Evolutionary conservation across 106 monocot species (phyloP).

Genomic region (Vanilla planifolia): DNA sequence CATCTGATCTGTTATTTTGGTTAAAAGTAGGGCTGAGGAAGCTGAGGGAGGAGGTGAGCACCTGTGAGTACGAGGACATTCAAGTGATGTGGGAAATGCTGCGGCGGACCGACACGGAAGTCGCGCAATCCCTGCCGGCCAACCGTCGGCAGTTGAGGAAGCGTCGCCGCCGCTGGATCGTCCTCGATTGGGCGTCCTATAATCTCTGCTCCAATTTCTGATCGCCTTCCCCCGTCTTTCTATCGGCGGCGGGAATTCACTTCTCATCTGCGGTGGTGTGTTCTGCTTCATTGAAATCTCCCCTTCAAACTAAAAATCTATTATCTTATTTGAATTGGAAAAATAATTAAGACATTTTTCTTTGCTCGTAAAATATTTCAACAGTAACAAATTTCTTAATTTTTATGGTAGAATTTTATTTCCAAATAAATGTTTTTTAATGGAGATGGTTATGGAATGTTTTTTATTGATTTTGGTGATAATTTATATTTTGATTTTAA

Average conservation of each 20-base stretch:
- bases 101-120: slow-evolving; percentile 7
- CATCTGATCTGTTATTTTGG: neutral
- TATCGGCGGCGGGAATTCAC: too few relatives aligned
- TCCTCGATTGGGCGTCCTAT: slow-evolving; percentile 3
- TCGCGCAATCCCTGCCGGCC: neutral
- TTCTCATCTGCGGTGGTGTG: too few relatives aligned
- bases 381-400: neutral
- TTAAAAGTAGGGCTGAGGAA: slow-evolving; percentile 5
- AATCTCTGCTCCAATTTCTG: slow-evolving; percentile 7
- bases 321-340: neutral
- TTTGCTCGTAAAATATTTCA: neutral
- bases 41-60: slow-evolving; percentile 33
- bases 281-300: too few relatives aligned
- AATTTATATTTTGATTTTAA: too few relatives aligned
- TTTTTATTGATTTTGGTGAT: too few relatives aligned
- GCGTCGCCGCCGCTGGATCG: neutral
- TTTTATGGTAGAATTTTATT: neutral
- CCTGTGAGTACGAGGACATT: slow-evolving; percentile 44
- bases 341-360: neutral
- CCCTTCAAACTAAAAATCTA: neutral
- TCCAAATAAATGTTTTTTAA: neutral
- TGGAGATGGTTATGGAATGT: neutral
- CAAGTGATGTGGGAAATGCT: slow-evolving; percentile 47
- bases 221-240: neutral
- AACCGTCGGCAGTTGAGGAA: neutral